Evolutionary conservation across 1,284 basidiomycete species (phyloP).

Genomic region (Ganoderma sinense): DNA sequence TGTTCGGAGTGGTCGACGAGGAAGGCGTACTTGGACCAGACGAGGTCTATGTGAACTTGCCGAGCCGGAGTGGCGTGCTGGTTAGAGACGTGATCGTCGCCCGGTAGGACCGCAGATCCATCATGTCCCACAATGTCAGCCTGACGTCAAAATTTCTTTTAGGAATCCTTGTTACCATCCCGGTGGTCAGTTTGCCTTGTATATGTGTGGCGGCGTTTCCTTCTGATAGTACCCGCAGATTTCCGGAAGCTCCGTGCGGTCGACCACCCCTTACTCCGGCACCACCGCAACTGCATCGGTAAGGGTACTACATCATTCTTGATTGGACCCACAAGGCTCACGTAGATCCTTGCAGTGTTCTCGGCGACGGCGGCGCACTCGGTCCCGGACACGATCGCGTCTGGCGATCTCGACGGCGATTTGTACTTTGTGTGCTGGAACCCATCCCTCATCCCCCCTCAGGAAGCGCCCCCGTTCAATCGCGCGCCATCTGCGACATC

Average conservation of each 20-base stretch:
- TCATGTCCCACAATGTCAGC: background rate
- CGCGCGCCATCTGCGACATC: conserved; percentile 3
- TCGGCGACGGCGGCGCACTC: conserved; percentile 27
- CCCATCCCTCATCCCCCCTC: conserved; percentile 20
- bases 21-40: conserved; percentile 26
- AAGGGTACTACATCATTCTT: background rate
- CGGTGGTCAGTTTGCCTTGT: conserved; percentile 19
- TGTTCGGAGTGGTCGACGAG: conserved; percentile 33
- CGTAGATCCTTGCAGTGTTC: conserved; percentile 24
- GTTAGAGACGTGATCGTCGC: conserved; percentile 27
- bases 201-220: background rate
- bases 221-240: conserved; percentile 13
- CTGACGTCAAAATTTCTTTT: background rate
- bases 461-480: conserved; percentile 5
- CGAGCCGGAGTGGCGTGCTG: conserved; percentile 26
- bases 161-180: conserved; percentile 32
- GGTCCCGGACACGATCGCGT: conserved; percentile 31
- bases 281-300: conserved; percentile 34
- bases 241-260: conserved; percentile 32
- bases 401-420: conserved; percentile 36
- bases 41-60: conserved; percentile 33
- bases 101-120: conserved; percentile 13
- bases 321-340: background rate
- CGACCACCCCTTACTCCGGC: conserved; percentile 25
- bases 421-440: conserved; percentile 33